Base-by-base conservation (phyloP, 345 rosid genomes). In the Clausena lansium region DNA sequence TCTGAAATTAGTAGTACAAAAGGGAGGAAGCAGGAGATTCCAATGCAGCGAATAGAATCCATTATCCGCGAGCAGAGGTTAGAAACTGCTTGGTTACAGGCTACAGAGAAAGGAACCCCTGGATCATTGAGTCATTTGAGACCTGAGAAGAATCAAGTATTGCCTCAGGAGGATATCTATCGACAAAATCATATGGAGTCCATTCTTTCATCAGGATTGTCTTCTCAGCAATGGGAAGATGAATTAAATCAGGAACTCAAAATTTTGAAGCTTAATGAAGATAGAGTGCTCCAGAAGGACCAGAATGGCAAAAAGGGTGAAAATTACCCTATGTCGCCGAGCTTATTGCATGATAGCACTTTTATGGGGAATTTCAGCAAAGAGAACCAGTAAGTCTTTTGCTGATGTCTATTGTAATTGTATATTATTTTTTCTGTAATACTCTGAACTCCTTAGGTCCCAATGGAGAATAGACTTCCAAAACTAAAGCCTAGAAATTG, bases 1-100 rank as follows among this genome's bases (percentile, higher is more conserved):
- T 71, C 55, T 11, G 89, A 83, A 73, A 67, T 60, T 73, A 71
- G 83, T 76, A 83, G 68, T 64, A 81, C 81, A 59, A 83, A 79
- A 78, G 91, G 88, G 76, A 77, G 82, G 75, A 86, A 77, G 79
- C 84, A 79, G 78, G 92, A 86, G 75, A 73, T 88, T 64, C 98
- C 97, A 11, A 90, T 85, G 95, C 98, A 90, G 83, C 89, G 98
- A 82, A 87, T 92, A 81, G 99, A 96, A 88, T 92, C 98, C 33
- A 96, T 96, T 47, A 96, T 96, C 81, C 87, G 91, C 32, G 99
- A 96, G 84, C 99, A 96, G 83, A 88, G 90, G 81, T 84, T 96
- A 80, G 98, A 96, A 85, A 93, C 94, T 38, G 99, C 99, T 19
- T 96, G 98, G 99, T 84, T 96, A 84, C 99, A 96, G 80, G 88